These are phyloP conservation scores for Aspergillus jensenii DNA, from an alignment of 2,329 filamentous ascomycete species.

Conservation along the genomic window DNA sequence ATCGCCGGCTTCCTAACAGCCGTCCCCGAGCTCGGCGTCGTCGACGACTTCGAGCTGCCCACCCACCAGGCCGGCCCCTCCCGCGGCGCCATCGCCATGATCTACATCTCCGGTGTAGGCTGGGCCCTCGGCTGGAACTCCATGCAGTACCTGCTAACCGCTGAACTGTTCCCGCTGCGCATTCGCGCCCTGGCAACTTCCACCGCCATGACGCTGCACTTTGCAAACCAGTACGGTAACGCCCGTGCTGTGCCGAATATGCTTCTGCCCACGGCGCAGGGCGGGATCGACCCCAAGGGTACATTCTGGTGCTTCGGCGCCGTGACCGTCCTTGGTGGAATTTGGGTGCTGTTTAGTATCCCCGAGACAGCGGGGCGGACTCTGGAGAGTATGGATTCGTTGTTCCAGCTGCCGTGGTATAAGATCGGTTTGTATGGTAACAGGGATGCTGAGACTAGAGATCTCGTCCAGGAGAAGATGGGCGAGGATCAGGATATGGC, in stretches of 20 bases:
- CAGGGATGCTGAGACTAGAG: conserved; percentile 29
- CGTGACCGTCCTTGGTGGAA: conserved; percentile 65
- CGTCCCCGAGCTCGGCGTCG: conserved; percentile 57
- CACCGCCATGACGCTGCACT: conserved; percentile 75
- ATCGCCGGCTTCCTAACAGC: conserved; percentile 62
- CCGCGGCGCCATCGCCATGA: conserved; percentile 67
- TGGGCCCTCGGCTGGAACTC: conserved; percentile 74
- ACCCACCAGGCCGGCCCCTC: conserved; percentile 55
- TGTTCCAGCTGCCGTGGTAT: conserved; percentile 74
- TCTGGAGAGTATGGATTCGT: conserved; percentile 62
- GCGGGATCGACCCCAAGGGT: conserved; percentile 56
- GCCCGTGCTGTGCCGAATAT: conserved; percentile 72
- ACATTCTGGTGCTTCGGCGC: conserved; percentile 76
- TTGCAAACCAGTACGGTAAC: conserved; percentile 77
- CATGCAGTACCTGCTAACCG: conserved; percentile 76
- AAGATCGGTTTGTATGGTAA: conserved; percentile 59
- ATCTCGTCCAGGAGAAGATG: conserved; percentile 26
- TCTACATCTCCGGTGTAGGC: conserved; percentile 67
- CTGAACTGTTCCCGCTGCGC: conserved; percentile 73
- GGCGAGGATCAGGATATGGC: conserved; percentile 25
- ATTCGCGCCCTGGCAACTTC: conserved; percentile 70
- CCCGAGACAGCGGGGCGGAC: conserved; percentile 67
- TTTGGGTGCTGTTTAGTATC: conserved; percentile 59
- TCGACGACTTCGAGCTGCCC: conserved; percentile 51
- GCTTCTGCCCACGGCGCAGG: conserved; percentile 53